These are phyloP conservation scores for Alternaria postmessia DNA, from an alignment of 2,329 filamentous ascomycete genomes.

Conservation along the genomic window DNA sequence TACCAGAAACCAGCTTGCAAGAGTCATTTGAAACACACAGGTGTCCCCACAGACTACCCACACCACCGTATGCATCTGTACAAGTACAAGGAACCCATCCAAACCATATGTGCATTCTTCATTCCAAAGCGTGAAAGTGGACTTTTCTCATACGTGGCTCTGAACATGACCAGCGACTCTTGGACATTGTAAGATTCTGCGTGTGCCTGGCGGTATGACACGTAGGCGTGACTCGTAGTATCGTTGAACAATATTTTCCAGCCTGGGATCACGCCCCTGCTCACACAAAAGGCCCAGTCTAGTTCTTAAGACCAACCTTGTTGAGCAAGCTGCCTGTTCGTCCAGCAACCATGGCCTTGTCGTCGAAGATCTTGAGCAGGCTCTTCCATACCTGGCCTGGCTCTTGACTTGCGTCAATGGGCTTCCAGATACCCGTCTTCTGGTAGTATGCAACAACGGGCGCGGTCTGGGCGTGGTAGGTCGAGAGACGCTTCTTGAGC, in stretches of 20 bases:
- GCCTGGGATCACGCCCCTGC: neutral
- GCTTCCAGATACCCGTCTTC: constrained; percentile 95
- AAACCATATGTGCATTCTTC: constrained; percentile 28
- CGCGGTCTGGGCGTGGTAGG: constrained; percentile 92
- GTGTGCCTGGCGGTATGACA: constrained; percentile 3
- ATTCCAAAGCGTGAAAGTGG: constrained; percentile 21
- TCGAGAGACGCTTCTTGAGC: constrained; percentile 90
- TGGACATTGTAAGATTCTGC: neutral
- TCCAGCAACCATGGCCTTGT: constrained; percentile 54
- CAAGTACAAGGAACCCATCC: constrained; percentile 36
- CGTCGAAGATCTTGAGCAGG: constrained; percentile 82
- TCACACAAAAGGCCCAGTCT: constrained; percentile 24
- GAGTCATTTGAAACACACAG: constrained; percentile 2
- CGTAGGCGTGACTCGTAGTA: constrained; percentile 12
- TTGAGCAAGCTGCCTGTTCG: constrained; percentile 57
- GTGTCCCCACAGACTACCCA: constrained; percentile 5
- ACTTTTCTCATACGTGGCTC: constrained; percentile 10
- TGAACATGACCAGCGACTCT: constrained; percentile 1
- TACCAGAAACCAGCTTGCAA: constrained; percentile 1
- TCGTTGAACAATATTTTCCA: constrained; percentile 6
- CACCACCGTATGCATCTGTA: constrained; percentile 29
- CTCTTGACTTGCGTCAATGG: constrained; percentile 94
- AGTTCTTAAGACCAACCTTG: constrained; percentile 64
- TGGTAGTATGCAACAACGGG: constrained; percentile 97
- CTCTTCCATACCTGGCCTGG: constrained; percentile 96